A percentile compares a stretch with the other conserved stretches of the same genome.
Conservation (phyloP, 345 rosid genomes). For the Dipteronia dyeriana region DNA sequence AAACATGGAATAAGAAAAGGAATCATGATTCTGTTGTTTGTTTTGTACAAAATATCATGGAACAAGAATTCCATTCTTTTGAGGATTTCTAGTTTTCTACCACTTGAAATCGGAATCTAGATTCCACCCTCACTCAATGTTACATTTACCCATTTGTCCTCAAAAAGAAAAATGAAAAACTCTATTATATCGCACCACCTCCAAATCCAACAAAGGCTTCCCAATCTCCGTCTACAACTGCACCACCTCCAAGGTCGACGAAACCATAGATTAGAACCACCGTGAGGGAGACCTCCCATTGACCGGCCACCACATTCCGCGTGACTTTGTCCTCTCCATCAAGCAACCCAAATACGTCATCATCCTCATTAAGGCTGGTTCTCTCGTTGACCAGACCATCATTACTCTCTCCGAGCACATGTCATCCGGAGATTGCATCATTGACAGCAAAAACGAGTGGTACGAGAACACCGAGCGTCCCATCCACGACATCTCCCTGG, state of each 20-base stretch:
- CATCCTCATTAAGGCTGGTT: slow-evolving; percentile 92
- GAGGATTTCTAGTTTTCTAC: no score
- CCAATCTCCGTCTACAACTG: slow-evolving; percentile 78
- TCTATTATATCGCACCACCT: no score
- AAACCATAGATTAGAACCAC: slow-evolving; percentile 68
- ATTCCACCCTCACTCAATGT: no score
- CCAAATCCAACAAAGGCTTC: slow-evolving; percentile 27
- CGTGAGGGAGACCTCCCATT: slow-evolving; percentile 74
- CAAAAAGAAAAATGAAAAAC: no score
- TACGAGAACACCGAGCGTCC: slow-evolving; percentile 89
- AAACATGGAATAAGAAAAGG: no score
- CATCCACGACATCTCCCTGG: slow-evolving; percentile 54
- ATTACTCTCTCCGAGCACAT: slow-evolving; percentile 71
- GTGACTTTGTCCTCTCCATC: slow-evolving; percentile 88
- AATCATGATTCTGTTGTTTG: no score
- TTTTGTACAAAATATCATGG: no score
- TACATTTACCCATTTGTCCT: no score
- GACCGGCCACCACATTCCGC: slow-evolving; percentile 68
- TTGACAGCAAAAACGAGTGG: slow-evolving; percentile 98
- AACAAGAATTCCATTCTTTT: no score
- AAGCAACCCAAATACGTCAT: slow-evolving; percentile 82
- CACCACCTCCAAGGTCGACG: slow-evolving; percentile 85
- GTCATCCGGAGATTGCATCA: slow-evolving; percentile 79
- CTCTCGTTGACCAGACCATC: slow-evolving; percentile 89
- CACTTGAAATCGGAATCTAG: no score